Conservation (phyloP, 2,329 filamentous ascomycete genomes). For the Leptographium wingfieldii region DNA sequence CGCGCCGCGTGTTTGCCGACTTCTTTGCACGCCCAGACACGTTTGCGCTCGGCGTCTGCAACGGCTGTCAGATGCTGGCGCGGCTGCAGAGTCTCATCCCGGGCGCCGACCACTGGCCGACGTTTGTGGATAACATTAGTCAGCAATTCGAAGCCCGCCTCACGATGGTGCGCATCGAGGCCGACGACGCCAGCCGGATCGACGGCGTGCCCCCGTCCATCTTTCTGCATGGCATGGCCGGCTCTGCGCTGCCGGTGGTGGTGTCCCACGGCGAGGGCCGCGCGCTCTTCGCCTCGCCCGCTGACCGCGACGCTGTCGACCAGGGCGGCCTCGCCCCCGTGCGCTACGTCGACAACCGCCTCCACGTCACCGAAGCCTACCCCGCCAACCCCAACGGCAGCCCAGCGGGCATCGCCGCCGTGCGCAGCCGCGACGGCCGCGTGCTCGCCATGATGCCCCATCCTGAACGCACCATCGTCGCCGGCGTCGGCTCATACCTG, state of each 20-base stretch:
- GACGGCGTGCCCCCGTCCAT: slow-evolving; percentile 42
- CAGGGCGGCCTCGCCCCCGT: slow-evolving; percentile 60
- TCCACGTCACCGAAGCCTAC: slow-evolving; percentile 65
- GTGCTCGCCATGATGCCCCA: slow-evolving; percentile 89
- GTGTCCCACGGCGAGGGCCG: slow-evolving; percentile 88
- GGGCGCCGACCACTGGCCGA: slow-evolving; percentile 72
- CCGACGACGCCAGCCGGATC: slow-evolving; percentile 29
- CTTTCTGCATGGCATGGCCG: slow-evolving; percentile 81
- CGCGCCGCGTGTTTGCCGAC: slow-evolving; percentile 60
- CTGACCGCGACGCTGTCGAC: slow-evolving; percentile 41
- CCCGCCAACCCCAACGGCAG: slow-evolving; percentile 84
- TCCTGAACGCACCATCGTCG: slow-evolving; percentile 78
- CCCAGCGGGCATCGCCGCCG: slow-evolving; percentile 67
- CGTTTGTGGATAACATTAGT: slow-evolving; percentile 71
- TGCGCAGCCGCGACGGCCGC: slow-evolving; percentile 63
- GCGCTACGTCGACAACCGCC: slow-evolving; percentile 75
- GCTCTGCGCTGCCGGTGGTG: slow-evolving; percentile 69
- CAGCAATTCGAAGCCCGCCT: slow-evolving; percentile 86
- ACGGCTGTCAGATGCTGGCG: slow-evolving; percentile 91
- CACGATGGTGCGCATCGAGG: slow-evolving; percentile 66
- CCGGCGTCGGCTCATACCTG: slow-evolving; percentile 64
- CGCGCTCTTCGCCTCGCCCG: slow-evolving; percentile 52
- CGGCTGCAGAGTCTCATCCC: slow-evolving; percentile 76
- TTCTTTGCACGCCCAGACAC: slow-evolving; percentile 88
- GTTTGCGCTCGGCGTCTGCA: slow-evolving; percentile 89